A percentile compares a stretch with the other conserved stretches of the same genome.
phyloP scores from a whole-genome alignment of 192 early-diverging fungal species.

The Entrophospora sp. region DNA sequence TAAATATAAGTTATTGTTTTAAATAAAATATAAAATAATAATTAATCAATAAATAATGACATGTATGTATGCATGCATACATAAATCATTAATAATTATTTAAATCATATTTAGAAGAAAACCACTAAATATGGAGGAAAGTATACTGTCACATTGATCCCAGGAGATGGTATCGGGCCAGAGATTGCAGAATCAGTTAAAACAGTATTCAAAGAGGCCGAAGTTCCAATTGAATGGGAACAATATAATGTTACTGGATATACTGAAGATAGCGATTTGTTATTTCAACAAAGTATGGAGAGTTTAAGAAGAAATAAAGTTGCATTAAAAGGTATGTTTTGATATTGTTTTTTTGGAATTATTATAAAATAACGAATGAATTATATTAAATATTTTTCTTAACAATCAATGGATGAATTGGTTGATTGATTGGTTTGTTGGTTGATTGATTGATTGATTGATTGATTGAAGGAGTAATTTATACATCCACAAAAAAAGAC shows the following conservation, averaged over 20 bases:
- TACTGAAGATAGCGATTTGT: conserved; percentile 68
- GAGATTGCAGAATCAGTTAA: conserved; percentile 88
- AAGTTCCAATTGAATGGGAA: conserved; percentile 94
- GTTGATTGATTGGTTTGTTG: too few species aligned
- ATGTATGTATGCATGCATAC: too few species aligned
- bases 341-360: background rate
- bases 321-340: conserved; percentile 76
- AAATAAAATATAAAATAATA: too few species aligned
- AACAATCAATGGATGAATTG: too few species aligned
- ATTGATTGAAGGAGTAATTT: conserved; percentile 38
- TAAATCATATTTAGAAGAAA: too few species aligned
- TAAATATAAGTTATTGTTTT: too few species aligned
- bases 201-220: conserved; percentile 86
- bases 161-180: conserved; percentile 96
- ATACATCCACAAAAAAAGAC: conserved; percentile 75
- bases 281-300: conserved; percentile 85
- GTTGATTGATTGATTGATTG: too few species aligned
- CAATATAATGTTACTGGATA: conserved; percentile 95
- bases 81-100: too few species aligned
- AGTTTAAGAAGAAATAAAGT: conserved; percentile 93
- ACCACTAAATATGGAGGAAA: conserved; percentile 79
- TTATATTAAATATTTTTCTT: background rate
- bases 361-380: background rate
- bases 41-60: too few species aligned
- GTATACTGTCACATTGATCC: conserved; percentile 94